Evolutionary conservation across 139 green algal species (phyloP), one percentile per base, ranked within the genome.

Genomic region (Tetradesmus obliquus): DNA sequence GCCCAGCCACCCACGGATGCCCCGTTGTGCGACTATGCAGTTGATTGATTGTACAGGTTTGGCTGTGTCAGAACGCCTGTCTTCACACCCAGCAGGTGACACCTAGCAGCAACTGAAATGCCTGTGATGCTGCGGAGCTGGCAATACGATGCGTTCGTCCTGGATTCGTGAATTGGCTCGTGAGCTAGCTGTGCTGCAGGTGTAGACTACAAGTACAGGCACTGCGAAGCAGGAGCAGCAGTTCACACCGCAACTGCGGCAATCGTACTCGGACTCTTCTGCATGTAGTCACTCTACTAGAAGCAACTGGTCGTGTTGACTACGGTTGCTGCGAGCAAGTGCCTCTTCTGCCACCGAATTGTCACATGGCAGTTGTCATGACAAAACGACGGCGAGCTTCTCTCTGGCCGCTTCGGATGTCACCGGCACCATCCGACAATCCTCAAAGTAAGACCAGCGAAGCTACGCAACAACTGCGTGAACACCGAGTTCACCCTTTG

Each of bases 321-420:
- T 76, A 76, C 66, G 66, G n/a, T 76, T 19, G 66, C n/a, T 3
- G 66, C 17, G n/a, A 24, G 66, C 66, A 10, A 24, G 66, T 76
- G 15, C 66, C 15, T n/a, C 66, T 76, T 19, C 66, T 76, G 66
- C 66, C 17, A 76, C n/a, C 17, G 17, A 24, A 19, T 24, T 24
- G 66, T 76, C 66, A 76, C 66, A 76, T 76, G 66, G 66, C 66
- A 76, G 66, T 76, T 76, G 66, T 76, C 66, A 76, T 76, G 66
- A 76, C 66, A 76, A 76, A n/a, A 76, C n/a, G 66, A 76, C 66
- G 66, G 66, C 66, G 66, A 76, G 66, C 66, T 5, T 5, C 32
- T 45, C 32, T 45, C 32, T 45, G 32, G 32, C 32, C 32, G 32
- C 32, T 45, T 45, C 32, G 32, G 32, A 45, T 45, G 32, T 0